Conservation (phyloP, 331 rosid genomes). For the Arachis monticola region DNA sequence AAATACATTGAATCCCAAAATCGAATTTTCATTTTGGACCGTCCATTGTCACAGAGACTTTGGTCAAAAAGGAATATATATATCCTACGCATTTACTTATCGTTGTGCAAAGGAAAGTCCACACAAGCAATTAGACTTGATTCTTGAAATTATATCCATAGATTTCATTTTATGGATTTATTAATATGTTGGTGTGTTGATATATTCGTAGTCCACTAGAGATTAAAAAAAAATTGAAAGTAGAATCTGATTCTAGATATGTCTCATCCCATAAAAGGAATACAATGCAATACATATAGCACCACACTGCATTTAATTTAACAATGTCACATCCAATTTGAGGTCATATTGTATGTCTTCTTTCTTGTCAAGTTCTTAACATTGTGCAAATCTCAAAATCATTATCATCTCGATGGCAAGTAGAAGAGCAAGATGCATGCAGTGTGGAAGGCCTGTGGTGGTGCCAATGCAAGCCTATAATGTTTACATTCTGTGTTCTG, state of each 20-base stretch:
- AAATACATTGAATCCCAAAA: not conserved
- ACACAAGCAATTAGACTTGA: not conserved
- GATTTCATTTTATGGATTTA: not conserved
- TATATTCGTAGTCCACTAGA: constrained; percentile 24
- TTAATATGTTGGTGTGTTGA: not conserved
- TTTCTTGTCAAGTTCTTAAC: not conserved
- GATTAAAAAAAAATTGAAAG: not conserved
- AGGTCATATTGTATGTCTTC: not conserved
- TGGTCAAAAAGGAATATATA: not conserved
- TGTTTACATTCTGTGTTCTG: constrained; percentile 26
- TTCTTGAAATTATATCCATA: constrained; percentile 7
- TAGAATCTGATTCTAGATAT: constrained; percentile 40
- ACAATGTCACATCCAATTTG: constrained; percentile 14
- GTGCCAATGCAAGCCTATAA: constrained; percentile 34
- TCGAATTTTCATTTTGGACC: not conserved
- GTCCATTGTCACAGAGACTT: not conserved
- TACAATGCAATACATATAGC: not conserved
- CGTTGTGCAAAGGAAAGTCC: not conserved
- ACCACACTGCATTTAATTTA: not conserved
- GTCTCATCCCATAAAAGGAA: not conserved
- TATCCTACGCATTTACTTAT: not conserved
- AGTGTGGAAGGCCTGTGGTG: constrained; percentile 35
- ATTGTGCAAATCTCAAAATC: not conserved
- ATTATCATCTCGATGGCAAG: constrained; percentile 30
- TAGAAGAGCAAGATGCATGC: constrained; percentile 43